Evolutionary conservation across 768 basidiomycete species (phyloP).

Genomic region (Phlebiopsis gigantea): DNA sequence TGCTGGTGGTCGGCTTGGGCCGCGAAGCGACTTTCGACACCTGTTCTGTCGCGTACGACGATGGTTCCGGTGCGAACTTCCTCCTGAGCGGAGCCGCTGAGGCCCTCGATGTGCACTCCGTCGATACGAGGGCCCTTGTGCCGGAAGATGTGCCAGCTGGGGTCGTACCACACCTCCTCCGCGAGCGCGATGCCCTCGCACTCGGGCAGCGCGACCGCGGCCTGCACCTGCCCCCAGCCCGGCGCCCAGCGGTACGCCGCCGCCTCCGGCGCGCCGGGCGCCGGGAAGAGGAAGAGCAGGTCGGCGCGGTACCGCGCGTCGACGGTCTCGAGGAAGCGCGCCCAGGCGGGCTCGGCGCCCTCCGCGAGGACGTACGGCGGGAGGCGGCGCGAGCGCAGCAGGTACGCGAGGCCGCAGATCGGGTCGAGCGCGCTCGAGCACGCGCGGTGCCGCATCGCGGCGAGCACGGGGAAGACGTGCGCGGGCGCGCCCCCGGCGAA

Average conservation of each 20-base stretch:
- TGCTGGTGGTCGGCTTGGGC: too few relatives aligned
- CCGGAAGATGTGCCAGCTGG: too few relatives aligned
- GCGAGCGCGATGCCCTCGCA: background rate
- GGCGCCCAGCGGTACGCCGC: background rate
- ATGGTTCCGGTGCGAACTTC: too few relatives aligned
- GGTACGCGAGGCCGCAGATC: background rate
- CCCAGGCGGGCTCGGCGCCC: background rate
- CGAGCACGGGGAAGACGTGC: background rate
- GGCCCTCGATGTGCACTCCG: too few relatives aligned
- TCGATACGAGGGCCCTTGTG: too few relatives aligned
- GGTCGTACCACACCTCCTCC: too few relatives aligned
- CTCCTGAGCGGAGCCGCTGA: too few relatives aligned
- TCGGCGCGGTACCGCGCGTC: background rate
- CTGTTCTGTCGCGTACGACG: too few relatives aligned
- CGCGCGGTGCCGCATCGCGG: background rate
- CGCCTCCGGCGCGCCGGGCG: background rate
- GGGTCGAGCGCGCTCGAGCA: background rate
- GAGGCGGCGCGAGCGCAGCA: background rate
- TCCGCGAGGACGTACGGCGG: background rate
- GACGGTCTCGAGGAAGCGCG: background rate
- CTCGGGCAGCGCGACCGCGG: background rate
- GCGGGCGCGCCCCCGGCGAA: background rate
- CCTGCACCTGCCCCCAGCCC: background rate
- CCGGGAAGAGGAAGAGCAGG: background rate
- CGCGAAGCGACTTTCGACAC: too few relatives aligned